A percentile compares a stretch with the other conserved stretches of the same genome.
phyloP scores from a whole-genome alignment of 2,329 filamentous ascomycete genomes.

The Alternaria postmessia region DNA sequence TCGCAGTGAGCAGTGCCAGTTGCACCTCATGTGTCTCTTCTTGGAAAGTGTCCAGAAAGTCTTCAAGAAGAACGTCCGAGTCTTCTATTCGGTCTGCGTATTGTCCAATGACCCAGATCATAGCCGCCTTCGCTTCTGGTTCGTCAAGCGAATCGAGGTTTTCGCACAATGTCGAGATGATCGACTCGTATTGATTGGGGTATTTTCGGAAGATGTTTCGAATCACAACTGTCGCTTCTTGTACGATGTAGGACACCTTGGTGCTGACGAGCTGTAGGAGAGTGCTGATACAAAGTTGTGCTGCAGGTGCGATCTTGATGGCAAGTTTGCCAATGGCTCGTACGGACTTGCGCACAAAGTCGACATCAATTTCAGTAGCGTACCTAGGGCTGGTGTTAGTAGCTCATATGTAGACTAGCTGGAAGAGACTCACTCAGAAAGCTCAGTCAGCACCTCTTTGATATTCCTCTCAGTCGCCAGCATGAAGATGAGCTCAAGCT shows the following conservation, averaged over 20 bases:
- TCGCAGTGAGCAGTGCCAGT: conserved; percentile 90
- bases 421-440: conserved; percentile 75
- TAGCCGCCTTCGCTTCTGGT: conserved; percentile 95
- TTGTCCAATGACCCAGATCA: conserved; percentile 99
- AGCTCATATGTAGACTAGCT: background rate
- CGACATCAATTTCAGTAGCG: conserved; percentile 97
- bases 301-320: conserved; percentile 97
- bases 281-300: conserved; percentile 88
- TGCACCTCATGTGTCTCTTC: conserved; percentile 97
- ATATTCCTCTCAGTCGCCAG: conserved; percentile 95
- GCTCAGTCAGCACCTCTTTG: conserved; percentile 89
- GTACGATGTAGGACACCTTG: conserved; percentile 98
- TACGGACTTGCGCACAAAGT: conserved; percentile 97
- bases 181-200: conserved; percentile 97
- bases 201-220: conserved; percentile 99
- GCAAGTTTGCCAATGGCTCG: conserved; percentile 96
- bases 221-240: conserved; percentile 98
- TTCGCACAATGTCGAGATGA: conserved; percentile 94
- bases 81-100: conserved; percentile 98
- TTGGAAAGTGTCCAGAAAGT: conserved; percentile 91
- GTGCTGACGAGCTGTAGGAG: conserved; percentile 92
- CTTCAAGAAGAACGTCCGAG: conserved; percentile 89
- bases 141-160: conserved; percentile 97
- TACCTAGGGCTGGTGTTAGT: conserved; percentile 59
- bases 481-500: conserved; percentile 99